These are phyloP conservation scores for Vaccinium darrowii DNA, from an alignment of 148 eudicot genomes.

Conservation along the genomic window DNA sequence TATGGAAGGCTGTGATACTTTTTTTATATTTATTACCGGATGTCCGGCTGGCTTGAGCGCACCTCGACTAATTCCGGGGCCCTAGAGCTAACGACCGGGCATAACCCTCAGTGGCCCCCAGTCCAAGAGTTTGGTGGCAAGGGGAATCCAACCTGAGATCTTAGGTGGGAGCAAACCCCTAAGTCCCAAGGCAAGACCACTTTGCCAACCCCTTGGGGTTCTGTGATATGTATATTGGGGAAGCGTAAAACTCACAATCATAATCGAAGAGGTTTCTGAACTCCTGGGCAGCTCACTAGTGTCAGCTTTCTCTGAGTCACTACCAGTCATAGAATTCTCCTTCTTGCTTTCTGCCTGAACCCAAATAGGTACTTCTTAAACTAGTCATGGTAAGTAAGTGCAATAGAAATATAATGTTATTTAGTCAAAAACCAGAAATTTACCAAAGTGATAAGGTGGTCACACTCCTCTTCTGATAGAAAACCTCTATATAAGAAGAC, in stretches of 20 bases:
- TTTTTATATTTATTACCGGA: no score
- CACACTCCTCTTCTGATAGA: conserved; percentile 73
- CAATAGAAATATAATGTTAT: background rate
- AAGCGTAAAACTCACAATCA: conserved; percentile 44
- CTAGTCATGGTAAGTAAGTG: conserved; percentile 5
- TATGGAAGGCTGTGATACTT: background rate
- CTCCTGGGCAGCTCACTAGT: conserved; percentile 23
- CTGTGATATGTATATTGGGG: background rate
- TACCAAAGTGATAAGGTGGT: conserved; percentile 74
- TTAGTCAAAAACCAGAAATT: conserved; percentile 13
- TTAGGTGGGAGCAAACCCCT: no score
- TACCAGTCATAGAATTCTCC: conserved; percentile 18
- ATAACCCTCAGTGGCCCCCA: no score
- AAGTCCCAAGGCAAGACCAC: no score
- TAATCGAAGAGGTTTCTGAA: conserved; percentile 27
- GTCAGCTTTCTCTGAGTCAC: conserved; percentile 19
- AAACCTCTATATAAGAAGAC: conserved; percentile 73
- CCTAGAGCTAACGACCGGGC: no score
- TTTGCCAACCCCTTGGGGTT: no score
- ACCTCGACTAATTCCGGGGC: no score
- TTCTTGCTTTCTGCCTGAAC: conserved; percentile 40
- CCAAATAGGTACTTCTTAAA: conserved; percentile 9
- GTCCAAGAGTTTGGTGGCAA: no score
- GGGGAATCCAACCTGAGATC: no score
- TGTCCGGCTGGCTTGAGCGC: no score